Percentiles rank a stretch among this genome's conserved stretches.
Conservation (phyloP, 768 basidiomycete genomes). For the Neoboletus subvelutipes region DNA sequence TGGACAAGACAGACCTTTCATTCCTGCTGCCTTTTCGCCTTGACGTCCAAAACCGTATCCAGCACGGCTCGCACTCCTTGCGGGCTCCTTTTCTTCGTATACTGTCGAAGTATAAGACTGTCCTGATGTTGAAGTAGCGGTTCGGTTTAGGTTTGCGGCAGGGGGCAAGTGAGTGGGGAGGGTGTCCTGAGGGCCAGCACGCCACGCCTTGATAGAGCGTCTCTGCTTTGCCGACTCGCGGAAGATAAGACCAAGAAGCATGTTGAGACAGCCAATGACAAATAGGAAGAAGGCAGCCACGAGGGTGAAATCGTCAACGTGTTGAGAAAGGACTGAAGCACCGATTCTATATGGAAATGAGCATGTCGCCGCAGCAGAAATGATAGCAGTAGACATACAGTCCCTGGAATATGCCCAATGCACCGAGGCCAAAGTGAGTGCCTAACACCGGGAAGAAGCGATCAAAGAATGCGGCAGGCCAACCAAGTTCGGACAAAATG, state of each 20-base stretch:
- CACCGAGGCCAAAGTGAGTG: constrained; percentile 78
- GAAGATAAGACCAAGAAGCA: constrained; percentile 74
- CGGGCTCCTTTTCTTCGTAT: constrained; percentile 29
- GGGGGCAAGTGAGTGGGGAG: constrained; percentile 45
- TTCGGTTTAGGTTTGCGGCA: constrained; percentile 24
- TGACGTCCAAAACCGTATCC: constrained; percentile 80
- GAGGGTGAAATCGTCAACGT: constrained; percentile 85
- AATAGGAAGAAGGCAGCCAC: constrained; percentile 92
- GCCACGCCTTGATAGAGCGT: constrained; percentile 66
- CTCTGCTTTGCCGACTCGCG: constrained; percentile 58
- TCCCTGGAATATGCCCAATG: constrained; percentile 85
- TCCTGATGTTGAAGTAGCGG: constrained; percentile 23
- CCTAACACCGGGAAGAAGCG: constrained; percentile 88
- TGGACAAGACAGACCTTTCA: constrained; percentile 43
- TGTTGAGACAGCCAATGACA: constrained; percentile 86
- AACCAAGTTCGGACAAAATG: constrained; percentile 78
- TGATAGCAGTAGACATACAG: constrained; percentile 48
- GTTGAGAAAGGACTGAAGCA: constrained; percentile 70
- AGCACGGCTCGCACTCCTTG: constrained; percentile 36
- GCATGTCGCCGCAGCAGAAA: neutral
- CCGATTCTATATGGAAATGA: constrained; percentile 49
- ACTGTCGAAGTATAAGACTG: constrained; percentile 27
- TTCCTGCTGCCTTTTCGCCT: constrained; percentile 69
- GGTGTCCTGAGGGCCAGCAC: constrained; percentile 48
- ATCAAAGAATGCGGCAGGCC: constrained; percentile 77